These are phyloP conservation scores for Lentinus brumalis DNA, from an alignment of 768 basidiomycete species.

Conservation along the genomic window DNA sequence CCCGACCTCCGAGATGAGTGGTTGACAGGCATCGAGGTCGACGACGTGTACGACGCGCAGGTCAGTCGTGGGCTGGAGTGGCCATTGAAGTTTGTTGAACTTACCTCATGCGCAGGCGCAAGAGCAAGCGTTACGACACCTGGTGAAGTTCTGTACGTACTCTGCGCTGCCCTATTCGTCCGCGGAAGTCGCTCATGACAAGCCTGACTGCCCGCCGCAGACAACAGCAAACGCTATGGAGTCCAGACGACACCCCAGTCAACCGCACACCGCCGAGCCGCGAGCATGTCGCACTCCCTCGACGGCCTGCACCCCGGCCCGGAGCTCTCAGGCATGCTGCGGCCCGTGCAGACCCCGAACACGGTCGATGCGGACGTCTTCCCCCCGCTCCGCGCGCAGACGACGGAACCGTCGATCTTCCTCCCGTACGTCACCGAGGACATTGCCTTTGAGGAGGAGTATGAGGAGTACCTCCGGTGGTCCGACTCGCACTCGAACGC, in stretches of 20 bases:
- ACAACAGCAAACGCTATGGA: constrained; percentile 91
- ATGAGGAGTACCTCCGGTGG: constrained; percentile 90
- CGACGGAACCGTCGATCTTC: constrained; percentile 81
- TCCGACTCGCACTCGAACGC: constrained; percentile 53
- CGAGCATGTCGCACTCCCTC: constrained; percentile 80
- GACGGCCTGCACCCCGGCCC: constrained; percentile 78
- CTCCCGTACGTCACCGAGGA: constrained; percentile 92
- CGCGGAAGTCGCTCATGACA: too few relatives aligned
- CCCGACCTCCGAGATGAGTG: constrained; percentile 98
- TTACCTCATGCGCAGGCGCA: constrained; percentile 63
- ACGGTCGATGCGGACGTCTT: constrained; percentile 88
- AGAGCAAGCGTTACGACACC: constrained; percentile 89
- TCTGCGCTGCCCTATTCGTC: neutral
- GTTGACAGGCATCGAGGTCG: constrained; percentile 91
- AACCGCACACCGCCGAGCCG: constrained; percentile 74
- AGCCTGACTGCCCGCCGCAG: constrained; percentile 39
- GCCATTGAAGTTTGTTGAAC: neutral
- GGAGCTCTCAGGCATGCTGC: constrained; percentile 72
- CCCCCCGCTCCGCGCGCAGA: constrained; percentile 88
- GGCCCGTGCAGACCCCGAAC: constrained; percentile 75
- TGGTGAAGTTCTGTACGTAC: constrained; percentile 90
- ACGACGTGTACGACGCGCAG: constrained; percentile 89
- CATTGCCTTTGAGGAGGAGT: constrained; percentile 94
- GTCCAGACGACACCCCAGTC: constrained; percentile 50
- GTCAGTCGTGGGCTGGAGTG: constrained; percentile 40